Conservation (phyloP, 257 asterid species). For the Henckelia pumila region DNA sequence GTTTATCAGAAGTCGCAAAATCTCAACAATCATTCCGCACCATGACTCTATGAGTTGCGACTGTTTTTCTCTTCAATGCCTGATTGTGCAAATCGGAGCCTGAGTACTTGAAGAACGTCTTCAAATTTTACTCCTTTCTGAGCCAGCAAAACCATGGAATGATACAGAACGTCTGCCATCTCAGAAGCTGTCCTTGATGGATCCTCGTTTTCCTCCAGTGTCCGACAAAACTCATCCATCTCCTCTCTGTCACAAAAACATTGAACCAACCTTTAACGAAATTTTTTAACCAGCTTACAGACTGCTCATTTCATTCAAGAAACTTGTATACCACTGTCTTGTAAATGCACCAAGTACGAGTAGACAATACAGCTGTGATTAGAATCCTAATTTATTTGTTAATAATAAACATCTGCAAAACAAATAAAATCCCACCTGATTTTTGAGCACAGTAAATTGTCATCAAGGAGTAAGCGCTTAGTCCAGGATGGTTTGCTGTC, state of each 20-base stretch:
- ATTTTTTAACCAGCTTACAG: not conserved
- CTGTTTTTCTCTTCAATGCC: constrained; percentile 80
- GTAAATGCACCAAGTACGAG: not conserved
- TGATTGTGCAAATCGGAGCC: constrained; percentile 70
- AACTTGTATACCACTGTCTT: constrained; percentile 30
- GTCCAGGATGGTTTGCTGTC: constrained; percentile 81
- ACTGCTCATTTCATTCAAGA: not conserved
- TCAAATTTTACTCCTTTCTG: constrained; percentile 62
- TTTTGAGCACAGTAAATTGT: constrained; percentile 64
- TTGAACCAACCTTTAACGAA: not conserved
- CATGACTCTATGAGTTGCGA: constrained; percentile 38
- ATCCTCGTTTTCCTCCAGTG: constrained; percentile 76
- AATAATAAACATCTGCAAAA: not conserved
- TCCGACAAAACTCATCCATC: constrained; percentile 19
- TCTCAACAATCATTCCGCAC: not conserved
- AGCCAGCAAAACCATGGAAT: constrained; percentile 72
- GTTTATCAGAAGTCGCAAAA: not conserved
- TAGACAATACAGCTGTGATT: not conserved
- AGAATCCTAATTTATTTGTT: no score
- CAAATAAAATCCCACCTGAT: constrained; percentile 48
- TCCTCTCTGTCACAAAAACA: not conserved
- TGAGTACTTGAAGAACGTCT: constrained; percentile 65
- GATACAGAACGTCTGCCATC: constrained; percentile 82
- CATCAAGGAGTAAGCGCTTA: constrained; percentile 59
- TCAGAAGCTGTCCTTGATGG: constrained; percentile 63